Base-by-base conservation (phyloP, 495 filamentous ascomycete species). In the Sordaria brevicollis region DNA sequence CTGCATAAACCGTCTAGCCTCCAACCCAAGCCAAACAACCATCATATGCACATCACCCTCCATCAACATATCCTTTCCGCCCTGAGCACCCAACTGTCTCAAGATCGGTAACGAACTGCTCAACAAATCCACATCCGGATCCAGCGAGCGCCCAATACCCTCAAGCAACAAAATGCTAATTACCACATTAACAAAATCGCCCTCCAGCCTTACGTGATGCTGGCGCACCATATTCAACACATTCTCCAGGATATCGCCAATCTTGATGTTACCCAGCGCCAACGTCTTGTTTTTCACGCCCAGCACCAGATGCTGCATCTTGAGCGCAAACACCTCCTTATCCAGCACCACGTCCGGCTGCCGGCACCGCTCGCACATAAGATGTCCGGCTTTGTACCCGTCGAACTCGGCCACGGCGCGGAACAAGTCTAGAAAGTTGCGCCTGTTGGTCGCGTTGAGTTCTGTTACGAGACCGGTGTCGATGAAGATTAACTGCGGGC, bases 171-270 rank as follows among this genome's bases (percentile, higher is more conserved):
- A 83, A 65, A 97, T 97, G 36, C 91, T 94, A 68, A 99, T 91
- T 19, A 99, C 94, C 3, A 99, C 95, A 75, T 99, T 99, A 68
- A 98, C 94, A 79, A 97, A 99, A 76, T 99, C 96, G 2, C 96
- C 96, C 76, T 98, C 96, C 36, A 99, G 86, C 9, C 96, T 86
- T 2, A 99, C 96, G 75, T 99, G 96, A 76, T 99, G 94, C 17
- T 83, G 82, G 35, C 96, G 88, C 57, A 99, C 96, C 94, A 99
- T 98, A 43, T 83, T 83, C 33, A 99, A 82, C 8, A 98, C 94
- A 70, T 97, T 87, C 72, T 92, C 92, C 15, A 99, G 79, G 33
- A 99, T 90, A 74, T 99, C 96, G 1, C 95, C 96, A 73, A 99
- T 97, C 80, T 92, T 96, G 80, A 99, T 91, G 71, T 92, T 97